Conservation (phyloP, 2,329 filamentous ascomycete species). For the Esteya vermicola region DNA sequence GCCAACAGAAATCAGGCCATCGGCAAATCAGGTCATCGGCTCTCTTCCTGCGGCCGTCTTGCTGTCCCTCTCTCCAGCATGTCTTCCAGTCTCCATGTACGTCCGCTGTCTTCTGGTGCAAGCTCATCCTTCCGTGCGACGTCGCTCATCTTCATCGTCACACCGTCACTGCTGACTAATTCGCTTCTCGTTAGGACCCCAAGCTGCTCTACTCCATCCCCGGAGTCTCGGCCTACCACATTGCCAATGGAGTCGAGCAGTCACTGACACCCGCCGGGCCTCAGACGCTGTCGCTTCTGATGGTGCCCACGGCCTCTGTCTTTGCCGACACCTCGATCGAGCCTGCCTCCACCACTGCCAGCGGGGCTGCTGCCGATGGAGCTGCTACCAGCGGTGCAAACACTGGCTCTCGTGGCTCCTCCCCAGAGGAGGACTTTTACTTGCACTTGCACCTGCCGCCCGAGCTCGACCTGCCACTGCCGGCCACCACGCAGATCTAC, state of each 20-base stretch:
- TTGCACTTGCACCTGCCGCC: slow-evolving; percentile 89
- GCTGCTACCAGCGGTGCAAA: too few relatives aligned
- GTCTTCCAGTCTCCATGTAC: slow-evolving; percentile 31
- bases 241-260: slow-evolving; percentile 74
- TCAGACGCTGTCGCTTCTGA: slow-evolving; percentile 82
- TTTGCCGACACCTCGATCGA: slow-evolving; percentile 42
- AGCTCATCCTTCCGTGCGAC: background rate
- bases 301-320: slow-evolving; percentile 82
- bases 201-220: slow-evolving; percentile 59
- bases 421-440: slow-evolving; percentile 80
- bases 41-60: background rate
- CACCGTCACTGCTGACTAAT: background rate
- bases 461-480: slow-evolving; percentile 83
- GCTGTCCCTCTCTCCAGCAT: slow-evolving; percentile 13
- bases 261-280: slow-evolving; percentile 72
- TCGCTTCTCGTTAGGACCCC: slow-evolving; percentile 32
- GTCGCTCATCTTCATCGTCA: background rate
- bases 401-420: background rate
- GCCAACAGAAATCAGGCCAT: background rate
- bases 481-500: slow-evolving; percentile 93
- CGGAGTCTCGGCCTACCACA: slow-evolving; percentile 82
- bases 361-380: too few relatives aligned
- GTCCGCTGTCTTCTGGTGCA: background rate
- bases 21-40: background rate
- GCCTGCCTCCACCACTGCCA: slow-evolving; percentile 17